These are phyloP conservation scores for Tulasnella sp. DNA, from an alignment of 768 basidiomycete species.

Conservation along the genomic window DNA sequence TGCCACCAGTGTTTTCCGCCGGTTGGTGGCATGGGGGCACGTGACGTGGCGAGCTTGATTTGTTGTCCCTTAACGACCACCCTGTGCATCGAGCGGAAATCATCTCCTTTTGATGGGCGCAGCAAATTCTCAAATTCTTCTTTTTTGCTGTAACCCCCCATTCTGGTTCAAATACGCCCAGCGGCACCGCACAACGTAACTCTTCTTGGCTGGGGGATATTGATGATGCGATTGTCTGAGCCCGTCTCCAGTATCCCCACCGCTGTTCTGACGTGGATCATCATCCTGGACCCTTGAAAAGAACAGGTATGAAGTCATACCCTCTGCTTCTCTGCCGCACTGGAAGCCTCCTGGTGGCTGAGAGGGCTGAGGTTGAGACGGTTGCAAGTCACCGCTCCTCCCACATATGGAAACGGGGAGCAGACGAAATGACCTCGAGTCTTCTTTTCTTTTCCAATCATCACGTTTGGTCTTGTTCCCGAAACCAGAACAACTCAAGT, in stretches of 20 bases:
- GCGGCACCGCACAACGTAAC: constrained; percentile 6
- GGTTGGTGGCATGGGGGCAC: not conserved
- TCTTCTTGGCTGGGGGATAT: not conserved
- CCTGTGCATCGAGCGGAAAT: not conserved
- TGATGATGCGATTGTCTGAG: not conserved
- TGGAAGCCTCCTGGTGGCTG: not conserved
- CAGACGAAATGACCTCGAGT: not conserved
- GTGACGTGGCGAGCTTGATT: not conserved
- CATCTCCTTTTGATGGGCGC: not conserved
- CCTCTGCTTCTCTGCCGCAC: not conserved
- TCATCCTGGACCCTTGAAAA: not conserved
- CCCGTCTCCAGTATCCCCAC: not conserved
- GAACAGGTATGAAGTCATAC: not conserved
- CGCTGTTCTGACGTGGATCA: not conserved
- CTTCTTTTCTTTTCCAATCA: not conserved
- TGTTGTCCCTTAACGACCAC: not conserved
- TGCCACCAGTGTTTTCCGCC: not conserved
- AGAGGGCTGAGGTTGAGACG: not conserved
- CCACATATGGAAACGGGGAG: not conserved
- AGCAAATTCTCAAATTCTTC: not conserved
- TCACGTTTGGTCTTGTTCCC: not conserved
- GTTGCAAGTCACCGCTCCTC: not conserved
- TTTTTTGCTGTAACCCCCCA: not conserved
- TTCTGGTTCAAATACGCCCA: not conserved
- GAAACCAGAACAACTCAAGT: not conserved